phyloP scores from a whole-genome alignment of 2,329 filamentous ascomycete genomes.

The Dactylella cylindrospora region DNA sequence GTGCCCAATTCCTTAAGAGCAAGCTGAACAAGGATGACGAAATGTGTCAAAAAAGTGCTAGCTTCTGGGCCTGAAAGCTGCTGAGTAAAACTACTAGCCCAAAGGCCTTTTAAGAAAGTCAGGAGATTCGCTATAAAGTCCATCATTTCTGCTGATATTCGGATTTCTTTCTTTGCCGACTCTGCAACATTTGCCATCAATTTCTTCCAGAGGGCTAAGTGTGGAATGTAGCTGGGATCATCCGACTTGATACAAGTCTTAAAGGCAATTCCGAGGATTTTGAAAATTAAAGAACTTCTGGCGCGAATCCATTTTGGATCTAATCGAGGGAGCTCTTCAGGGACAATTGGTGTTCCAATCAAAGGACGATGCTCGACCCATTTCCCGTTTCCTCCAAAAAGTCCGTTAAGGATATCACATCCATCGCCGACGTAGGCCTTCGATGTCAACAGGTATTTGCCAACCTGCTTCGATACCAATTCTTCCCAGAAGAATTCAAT shows the following conservation, averaged over 20 bases:
- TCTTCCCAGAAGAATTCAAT: conserved; percentile 77
- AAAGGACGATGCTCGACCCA: conserved; percentile 76
- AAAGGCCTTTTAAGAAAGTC: conserved; percentile 68
- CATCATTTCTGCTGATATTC: conserved; percentile 79
- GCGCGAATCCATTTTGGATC: conserved; percentile 85
- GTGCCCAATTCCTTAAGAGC: conserved; percentile 61
- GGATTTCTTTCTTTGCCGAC: conserved; percentile 78
- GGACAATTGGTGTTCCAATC: conserved; percentile 60
- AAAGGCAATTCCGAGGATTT: conserved; percentile 60
- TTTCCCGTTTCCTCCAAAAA: conserved; percentile 66
- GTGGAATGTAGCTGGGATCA: conserved; percentile 57
- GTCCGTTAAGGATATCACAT: conserved; percentile 69
- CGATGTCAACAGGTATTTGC: conserved; percentile 58
- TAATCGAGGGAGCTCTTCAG: conserved; percentile 77
- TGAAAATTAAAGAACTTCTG: conserved; percentile 68
- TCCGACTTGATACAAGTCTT: conserved; percentile 57
- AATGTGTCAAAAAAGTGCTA: conserved; percentile 56
- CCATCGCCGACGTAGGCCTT: conserved; percentile 62
- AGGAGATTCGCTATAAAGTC: conserved; percentile 73
- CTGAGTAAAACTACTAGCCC: conserved; percentile 60
- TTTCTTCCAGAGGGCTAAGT: conserved; percentile 62
- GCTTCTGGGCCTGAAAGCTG: conserved; percentile 47
- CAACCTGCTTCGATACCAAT: conserved; percentile 67
- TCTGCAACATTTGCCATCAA: conserved; percentile 65
- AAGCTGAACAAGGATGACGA: conserved; percentile 58